A percentile compares a stretch with the other conserved stretches of the same genome.
phyloP scores from a whole-genome alignment of 306 rosid species.

The Prosopis cineraria region DNA sequence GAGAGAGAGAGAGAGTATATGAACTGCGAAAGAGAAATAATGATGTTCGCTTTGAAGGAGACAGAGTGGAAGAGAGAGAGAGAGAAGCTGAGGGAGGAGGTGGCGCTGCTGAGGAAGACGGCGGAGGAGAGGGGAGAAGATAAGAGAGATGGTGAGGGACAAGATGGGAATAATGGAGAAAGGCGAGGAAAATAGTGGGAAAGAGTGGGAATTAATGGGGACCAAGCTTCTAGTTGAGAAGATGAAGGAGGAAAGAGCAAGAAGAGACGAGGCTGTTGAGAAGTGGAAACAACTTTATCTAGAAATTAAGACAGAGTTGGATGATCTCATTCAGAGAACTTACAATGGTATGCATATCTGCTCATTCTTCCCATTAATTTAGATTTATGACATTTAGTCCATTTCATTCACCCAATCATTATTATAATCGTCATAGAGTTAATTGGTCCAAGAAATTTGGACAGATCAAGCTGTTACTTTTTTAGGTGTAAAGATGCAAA shows the following conservation, averaged over 20 bases:
- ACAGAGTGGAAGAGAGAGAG: conserved; percentile 86
- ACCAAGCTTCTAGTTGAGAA: conserved; percentile 58
- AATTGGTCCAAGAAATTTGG: neutral
- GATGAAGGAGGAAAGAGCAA: conserved; percentile 73
- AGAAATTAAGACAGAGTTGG: conserved; percentile 88
- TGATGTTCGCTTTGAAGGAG: conserved; percentile 72
- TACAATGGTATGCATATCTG: conserved; percentile 46
- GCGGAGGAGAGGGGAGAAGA: conserved; percentile 63
- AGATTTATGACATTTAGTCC: neutral
- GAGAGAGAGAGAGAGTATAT: conserved; percentile 63
- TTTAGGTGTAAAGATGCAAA: neutral
- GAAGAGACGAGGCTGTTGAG: conserved; percentile 83
- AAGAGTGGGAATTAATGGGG: conserved; percentile 55
- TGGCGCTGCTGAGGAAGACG: conserved; percentile 58
- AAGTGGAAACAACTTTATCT: conserved; percentile 95
- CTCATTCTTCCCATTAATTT: neutral
- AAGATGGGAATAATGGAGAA: conserved; percentile 56
- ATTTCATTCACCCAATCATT: neutral
- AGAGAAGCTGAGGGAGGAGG: conserved; percentile 70
- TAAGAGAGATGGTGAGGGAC: conserved; percentile 46
- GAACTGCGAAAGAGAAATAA: conserved; percentile 64
- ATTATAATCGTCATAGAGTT: neutral
- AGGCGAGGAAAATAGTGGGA: conserved; percentile 52
- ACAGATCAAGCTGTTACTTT: neutral
- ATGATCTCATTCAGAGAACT: conserved; percentile 87